These are phyloP conservation scores for Chaetomium globosum DNA, from an alignment of 2,329 filamentous ascomycete species.

Conservation along the genomic window DNA sequence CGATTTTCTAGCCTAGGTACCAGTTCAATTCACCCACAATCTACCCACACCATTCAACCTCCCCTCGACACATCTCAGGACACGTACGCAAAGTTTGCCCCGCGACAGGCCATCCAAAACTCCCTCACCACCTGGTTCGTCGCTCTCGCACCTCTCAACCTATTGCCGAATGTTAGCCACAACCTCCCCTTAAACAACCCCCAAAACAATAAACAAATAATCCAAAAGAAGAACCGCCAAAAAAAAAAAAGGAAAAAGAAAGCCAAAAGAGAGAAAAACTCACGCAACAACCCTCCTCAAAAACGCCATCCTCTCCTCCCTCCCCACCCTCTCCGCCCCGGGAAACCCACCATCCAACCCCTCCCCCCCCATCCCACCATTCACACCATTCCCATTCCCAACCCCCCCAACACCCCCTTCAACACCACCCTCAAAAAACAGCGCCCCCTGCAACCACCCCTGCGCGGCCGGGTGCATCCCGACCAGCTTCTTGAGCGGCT, in stretches of 20 bases:
- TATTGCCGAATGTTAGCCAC: conserved; percentile 37
- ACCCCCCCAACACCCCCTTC: conserved; percentile 1
- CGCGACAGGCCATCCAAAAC: conserved; percentile 71
- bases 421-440: conserved; percentile 41
- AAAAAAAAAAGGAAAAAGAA: not conserved
- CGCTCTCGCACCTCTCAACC: conserved; percentile 63
- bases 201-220: not conserved
- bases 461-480: conserved; percentile 58
- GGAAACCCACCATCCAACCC: conserved; percentile 39
- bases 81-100: conserved; percentile 62
- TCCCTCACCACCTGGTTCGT: conserved; percentile 70
- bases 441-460: conserved; percentile 64
- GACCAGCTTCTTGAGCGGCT: conserved; percentile 71
- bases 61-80: conserved; percentile 46
- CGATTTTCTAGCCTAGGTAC: not conserved
- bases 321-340: conserved; percentile 56
- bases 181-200: not conserved
- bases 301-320: conserved; percentile 64
- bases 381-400: not conserved
- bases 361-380: conserved; percentile 38
- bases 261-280: conserved; percentile 37
- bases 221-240: not conserved
- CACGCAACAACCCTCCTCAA: conserved; percentile 67
- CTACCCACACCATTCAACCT: not conserved
- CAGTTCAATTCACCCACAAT: not conserved